These are phyloP conservation scores for Lizonia empirigonia DNA, from an alignment of 2,329 filamentous ascomycete species.

Conservation along the genomic window DNA sequence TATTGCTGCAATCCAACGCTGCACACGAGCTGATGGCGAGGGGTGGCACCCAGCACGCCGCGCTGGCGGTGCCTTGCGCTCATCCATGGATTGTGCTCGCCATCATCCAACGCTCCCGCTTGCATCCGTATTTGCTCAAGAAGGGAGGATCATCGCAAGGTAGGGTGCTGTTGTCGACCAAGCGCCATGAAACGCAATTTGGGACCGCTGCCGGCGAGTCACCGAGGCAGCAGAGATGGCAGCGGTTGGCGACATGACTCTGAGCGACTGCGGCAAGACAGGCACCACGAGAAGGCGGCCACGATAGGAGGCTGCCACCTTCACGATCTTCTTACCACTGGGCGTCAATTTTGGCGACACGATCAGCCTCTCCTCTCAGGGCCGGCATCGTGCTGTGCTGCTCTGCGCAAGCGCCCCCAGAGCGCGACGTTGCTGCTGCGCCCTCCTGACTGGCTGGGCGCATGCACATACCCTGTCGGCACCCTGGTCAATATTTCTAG, in stretches of 20 bases:
- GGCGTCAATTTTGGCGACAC: conserved; percentile 11
- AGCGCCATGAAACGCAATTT: conserved; percentile 44
- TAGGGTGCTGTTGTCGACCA: conserved; percentile 37
- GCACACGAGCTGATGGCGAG: conserved; percentile 6
- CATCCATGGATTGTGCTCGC: conserved; percentile 16
- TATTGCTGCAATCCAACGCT: conserved; percentile 3
- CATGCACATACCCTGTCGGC: conserved; percentile 16
- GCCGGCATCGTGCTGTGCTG: conserved; percentile 60
- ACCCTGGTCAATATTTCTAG: conserved; percentile 30
- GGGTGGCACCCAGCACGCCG: conserved; percentile 1
- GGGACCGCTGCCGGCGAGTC: conserved; percentile 19
- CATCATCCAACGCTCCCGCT: conserved; percentile 25
- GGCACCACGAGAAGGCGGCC: neutral
- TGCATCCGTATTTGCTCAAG: conserved; percentile 25
- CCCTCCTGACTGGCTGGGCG: conserved; percentile 29
- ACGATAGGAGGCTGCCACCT: neutral
- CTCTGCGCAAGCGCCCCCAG: conserved; percentile 28
- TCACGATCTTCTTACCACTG: neutral
- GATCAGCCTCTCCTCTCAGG: conserved; percentile 48
- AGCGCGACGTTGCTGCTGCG: conserved; percentile 16
- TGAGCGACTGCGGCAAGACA: conserved; percentile 1
- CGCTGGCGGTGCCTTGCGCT: conserved; percentile 17
- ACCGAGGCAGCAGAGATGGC: conserved; percentile 19
- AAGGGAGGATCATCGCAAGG: conserved; percentile 44
- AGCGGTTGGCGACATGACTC: neutral